Conservation (phyloP, 345 rosid species). For the Gossypioides kirkii region DNA sequence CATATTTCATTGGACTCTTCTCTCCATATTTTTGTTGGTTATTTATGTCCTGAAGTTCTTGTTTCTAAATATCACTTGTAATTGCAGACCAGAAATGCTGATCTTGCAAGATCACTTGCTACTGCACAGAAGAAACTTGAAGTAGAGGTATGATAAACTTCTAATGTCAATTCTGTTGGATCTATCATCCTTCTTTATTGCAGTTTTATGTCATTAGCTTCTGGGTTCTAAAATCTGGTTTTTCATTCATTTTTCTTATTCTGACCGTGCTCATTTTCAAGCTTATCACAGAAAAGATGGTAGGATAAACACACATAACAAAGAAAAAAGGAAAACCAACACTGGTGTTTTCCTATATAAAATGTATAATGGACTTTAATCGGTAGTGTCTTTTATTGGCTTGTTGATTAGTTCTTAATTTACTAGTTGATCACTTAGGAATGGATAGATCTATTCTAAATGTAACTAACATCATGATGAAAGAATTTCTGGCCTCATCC, state of each 20-base stretch:
- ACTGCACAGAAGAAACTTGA: slow-evolving; percentile 77
- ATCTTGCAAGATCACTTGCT: slow-evolving; percentile 83
- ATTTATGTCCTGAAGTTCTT: not conserved
- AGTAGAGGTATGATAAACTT: slow-evolving; percentile 58
- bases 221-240: not conserved
- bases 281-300: not conserved
- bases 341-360: not conserved
- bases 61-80: slow-evolving; percentile 24
- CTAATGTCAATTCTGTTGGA: slow-evolving; percentile 17
- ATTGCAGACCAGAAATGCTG: slow-evolving; percentile 82
- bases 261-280: not conserved
- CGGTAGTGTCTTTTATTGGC: not conserved
- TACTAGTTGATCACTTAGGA: not conserved
- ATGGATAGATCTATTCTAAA: not conserved
- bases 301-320: not conserved
- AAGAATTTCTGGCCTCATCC: not conserved
- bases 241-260: not conserved
- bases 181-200: not conserved
- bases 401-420: not conserved
- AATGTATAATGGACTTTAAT: not conserved
- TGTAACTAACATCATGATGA: not conserved
- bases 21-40: slow-evolving; percentile 1
- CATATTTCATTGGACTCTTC: slow-evolving; percentile 11
- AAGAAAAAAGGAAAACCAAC: not conserved
- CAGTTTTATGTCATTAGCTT: slow-evolving; percentile 5